Evolutionary conservation across 768 basidiomycete species (phyloP).

Genomic region (Filobasidium wieringae): DNA sequence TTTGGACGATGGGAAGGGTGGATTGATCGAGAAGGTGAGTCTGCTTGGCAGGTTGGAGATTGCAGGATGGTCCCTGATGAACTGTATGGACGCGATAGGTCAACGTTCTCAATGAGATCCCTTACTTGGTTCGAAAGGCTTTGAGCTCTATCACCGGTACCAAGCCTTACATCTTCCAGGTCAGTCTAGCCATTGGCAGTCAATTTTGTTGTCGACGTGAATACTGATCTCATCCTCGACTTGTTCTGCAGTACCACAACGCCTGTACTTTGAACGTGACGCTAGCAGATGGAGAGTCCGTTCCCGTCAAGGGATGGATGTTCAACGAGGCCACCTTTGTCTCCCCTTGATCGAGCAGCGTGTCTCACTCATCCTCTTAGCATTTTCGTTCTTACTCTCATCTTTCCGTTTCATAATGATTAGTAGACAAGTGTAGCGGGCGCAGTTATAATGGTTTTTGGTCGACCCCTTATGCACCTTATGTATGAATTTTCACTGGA

Average conservation of each 20-base stretch:
- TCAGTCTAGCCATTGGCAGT: no score
- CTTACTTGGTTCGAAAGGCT: conserved; percentile 78
- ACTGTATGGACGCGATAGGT: conserved; percentile 78
- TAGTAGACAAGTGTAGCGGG: no score
- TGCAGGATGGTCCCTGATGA: conserved; percentile 21
- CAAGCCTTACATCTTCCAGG: conserved; percentile 91
- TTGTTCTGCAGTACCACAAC: conserved; percentile 48
- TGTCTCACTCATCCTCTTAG: no score
- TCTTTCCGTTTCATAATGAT: no score
- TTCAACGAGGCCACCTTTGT: conserved; percentile 90
- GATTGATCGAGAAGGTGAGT: conserved; percentile 33
- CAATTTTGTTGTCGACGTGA: neutral
- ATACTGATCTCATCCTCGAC: no score
- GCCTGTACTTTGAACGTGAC: conserved; percentile 46
- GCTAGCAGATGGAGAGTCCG: conserved; percentile 37
- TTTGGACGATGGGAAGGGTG: conserved; percentile 47
- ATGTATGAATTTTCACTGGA: no score
- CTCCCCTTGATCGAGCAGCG: conserved; percentile 40
- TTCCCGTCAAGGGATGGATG: conserved; percentile 52
- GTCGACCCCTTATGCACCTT: no score
- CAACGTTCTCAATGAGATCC: conserved; percentile 89
- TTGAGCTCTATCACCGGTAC: conserved; percentile 87
- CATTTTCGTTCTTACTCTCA: no score
- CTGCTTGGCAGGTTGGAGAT: neutral
- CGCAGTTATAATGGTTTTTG: no score